These are phyloP conservation scores for Zygosaccharomyces lentus DNA, from an alignment of 805 yeast species.

Conservation along the genomic window DNA sequence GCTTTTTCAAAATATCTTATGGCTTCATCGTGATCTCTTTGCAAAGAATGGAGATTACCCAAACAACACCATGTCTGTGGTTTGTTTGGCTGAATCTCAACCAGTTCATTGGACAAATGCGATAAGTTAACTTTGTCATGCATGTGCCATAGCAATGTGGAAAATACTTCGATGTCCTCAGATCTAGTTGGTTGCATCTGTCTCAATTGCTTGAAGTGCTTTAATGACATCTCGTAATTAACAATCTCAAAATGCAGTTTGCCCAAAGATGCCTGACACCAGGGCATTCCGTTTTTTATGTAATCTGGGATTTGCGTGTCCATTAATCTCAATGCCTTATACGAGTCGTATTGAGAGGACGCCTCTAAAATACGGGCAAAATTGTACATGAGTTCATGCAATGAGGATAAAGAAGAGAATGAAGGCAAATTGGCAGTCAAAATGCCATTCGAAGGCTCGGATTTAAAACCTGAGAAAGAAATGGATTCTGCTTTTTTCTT, in stretches of 20 bases:
- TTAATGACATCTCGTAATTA: conserved; percentile 72
- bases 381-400: conserved; percentile 16
- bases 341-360: conserved; percentile 58
- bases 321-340: conserved; percentile 68
- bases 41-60: conserved; percentile 83
- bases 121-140: conserved; percentile 75
- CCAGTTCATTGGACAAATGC: conserved; percentile 75
- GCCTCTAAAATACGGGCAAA: conserved; percentile 21
- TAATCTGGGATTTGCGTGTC: conserved; percentile 50
- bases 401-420: conserved; percentile 8
- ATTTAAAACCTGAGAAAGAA: conserved; percentile 5
- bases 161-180: conserved; percentile 86
- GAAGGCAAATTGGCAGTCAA: conserved; percentile 3
- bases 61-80: conserved; percentile 90
- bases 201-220: conserved; percentile 58
- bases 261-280: conserved; percentile 79
- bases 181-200: conserved; percentile 69
- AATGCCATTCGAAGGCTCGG: conserved; percentile 9
- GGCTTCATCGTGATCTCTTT: conserved; percentile 84
- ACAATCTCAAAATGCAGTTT: conserved; percentile 81
- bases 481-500: conserved; percentile 9
- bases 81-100: conserved; percentile 56
- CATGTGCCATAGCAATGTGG: conserved; percentile 90
- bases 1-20: conserved; percentile 82
- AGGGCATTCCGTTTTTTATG: conserved; percentile 65